A percentile compares a stretch with the other conserved stretches of the same genome.
These are phyloP conservation scores for Barnettozyma pratensis DNA, from an alignment of 805 yeast genomes.

Conservation along the genomic window DNA sequence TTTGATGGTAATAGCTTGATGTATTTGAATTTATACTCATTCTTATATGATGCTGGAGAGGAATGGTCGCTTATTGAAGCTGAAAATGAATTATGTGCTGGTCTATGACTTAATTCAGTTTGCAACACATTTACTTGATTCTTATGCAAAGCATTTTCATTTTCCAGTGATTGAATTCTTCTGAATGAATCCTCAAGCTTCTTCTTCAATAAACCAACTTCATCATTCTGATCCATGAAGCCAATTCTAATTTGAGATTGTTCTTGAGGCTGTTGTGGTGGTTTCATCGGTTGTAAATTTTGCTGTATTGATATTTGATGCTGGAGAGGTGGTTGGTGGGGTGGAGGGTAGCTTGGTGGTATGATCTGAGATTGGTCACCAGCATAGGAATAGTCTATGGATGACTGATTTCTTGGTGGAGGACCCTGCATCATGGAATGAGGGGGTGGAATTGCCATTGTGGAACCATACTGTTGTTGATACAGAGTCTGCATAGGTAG, in stretches of 20 bases:
- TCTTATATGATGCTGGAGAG: neutral
- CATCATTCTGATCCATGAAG: neutral
- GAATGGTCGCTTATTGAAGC: constrained; percentile 2
- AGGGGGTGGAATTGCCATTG: neutral
- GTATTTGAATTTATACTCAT: constrained; percentile 17
- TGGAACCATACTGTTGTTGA: no score
- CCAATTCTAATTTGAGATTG: neutral
- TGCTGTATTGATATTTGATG: neutral
- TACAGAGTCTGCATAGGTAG: neutral
- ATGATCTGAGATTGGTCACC: neutral
- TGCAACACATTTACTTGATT: constrained; percentile 8
- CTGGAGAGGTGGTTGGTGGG: neutral
- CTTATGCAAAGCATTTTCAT: constrained; percentile 10
- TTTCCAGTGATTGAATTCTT: constrained; percentile 15
- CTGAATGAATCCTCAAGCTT: constrained; percentile 13
- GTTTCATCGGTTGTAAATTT: constrained; percentile 1
- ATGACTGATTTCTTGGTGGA: neutral
- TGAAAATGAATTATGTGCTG: neutral
- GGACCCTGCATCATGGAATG: neutral
- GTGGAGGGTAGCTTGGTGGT: constrained; percentile 1
- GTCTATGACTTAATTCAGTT: constrained; percentile 6
- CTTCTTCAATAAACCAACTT: constrained; percentile 6
- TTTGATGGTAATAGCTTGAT: constrained; percentile 21
- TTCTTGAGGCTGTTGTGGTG: neutral
- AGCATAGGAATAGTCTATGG: neutral